Conservation (phyloP, 192 early-diverging fungal species). For the Globomyces pollinis-pini region DNA sequence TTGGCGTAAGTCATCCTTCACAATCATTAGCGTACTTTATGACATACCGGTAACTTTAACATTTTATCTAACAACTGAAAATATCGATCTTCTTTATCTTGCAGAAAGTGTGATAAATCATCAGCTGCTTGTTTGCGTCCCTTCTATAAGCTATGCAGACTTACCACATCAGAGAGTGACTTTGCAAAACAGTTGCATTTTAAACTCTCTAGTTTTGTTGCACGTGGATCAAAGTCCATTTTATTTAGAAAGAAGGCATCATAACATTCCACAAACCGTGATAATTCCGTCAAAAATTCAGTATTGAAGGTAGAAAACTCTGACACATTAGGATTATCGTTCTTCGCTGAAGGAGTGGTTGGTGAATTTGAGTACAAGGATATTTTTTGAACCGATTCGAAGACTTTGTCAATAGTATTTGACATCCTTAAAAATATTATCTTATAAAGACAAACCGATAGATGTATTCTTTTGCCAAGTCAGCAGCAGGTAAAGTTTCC, state of each 20-base stretch:
- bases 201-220: not conserved
- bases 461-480: conserved; percentile 4
- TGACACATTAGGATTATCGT: not conserved
- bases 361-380: too few relatives aligned
- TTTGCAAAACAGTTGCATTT: not conserved
- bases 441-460: too few relatives aligned
- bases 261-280: not conserved
- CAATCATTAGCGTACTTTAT: not conserved
- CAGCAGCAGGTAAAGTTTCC: not conserved
- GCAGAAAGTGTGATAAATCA: conserved; percentile 28
- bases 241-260: not conserved
- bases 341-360: too few relatives aligned
- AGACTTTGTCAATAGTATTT: not conserved
- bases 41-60: conserved; percentile 42
- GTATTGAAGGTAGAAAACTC: conserved; percentile 2
- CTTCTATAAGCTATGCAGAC: not conserved
- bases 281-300: not conserved
- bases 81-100: conserved; percentile 33
- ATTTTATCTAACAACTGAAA: conserved; percentile 32
- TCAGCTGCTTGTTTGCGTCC: conserved; percentile 13
- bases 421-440: too few relatives aligned
- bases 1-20: conserved; percentile 26
- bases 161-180: not conserved
- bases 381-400: not conserved
- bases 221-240: not conserved